These are phyloP conservation scores for Botrytis cinerea DNA, from an alignment of 2,329 filamentous ascomycete genomes.

Conservation along the genomic window DNA sequence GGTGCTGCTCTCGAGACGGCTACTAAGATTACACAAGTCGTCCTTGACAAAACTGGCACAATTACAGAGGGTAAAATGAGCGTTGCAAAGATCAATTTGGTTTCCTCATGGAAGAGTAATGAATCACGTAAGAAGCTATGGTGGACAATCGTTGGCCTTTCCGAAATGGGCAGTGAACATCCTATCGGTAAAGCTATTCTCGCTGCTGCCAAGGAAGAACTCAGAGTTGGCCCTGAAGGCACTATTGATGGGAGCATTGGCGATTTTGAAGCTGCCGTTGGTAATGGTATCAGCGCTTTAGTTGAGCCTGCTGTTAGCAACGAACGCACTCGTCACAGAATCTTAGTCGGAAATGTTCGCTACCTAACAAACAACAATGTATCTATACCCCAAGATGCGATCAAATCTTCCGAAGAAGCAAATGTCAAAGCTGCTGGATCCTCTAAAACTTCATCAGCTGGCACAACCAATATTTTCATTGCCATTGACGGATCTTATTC, in stretches of 20 bases:
- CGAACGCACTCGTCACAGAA: constrained; percentile 71
- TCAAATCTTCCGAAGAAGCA: constrained; percentile 62
- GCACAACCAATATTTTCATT: constrained; percentile 88
- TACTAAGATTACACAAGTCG: constrained; percentile 85
- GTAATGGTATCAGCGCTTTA: constrained; percentile 78
- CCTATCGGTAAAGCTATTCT: constrained; percentile 91
- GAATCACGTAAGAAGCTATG: constrained; percentile 73
- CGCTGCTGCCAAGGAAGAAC: constrained; percentile 70
- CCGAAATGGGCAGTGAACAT: constrained; percentile 94
- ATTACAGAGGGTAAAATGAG: constrained; percentile 95
- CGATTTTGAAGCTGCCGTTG: constrained; percentile 81
- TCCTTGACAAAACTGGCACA: constrained; percentile 95
- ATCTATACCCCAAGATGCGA: constrained; percentile 61
- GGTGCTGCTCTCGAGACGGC: constrained; percentile 88
- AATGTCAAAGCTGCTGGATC: constrained; percentile 49
- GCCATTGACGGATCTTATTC: constrained; percentile 81
- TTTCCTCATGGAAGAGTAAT: constrained; percentile 67
- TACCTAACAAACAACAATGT: constrained; percentile 75
- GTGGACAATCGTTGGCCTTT: constrained; percentile 96
- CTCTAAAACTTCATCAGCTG: constrained; percentile 51
- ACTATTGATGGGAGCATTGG: constrained; percentile 81
- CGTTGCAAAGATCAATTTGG: constrained; percentile 71
- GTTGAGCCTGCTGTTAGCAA: constrained; percentile 73
- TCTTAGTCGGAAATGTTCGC: constrained; percentile 80
- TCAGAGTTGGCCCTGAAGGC: constrained; percentile 70